phyloP scores from a whole-genome alignment of 2,329 filamentous ascomycete species.

The Fusarium sp. region DNA sequence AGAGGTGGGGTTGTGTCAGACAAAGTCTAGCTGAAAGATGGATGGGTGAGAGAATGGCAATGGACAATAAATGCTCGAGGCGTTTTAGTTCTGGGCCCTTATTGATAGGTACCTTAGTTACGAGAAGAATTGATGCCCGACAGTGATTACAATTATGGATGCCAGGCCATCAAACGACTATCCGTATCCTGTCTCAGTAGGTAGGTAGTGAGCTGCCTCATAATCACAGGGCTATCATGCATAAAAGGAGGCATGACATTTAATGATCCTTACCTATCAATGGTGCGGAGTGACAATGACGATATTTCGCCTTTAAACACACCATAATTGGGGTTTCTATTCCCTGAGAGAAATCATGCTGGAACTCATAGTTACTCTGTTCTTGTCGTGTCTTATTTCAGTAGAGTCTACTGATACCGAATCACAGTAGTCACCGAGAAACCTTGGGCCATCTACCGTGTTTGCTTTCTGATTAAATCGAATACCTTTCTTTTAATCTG shows the following conservation, averaged over 20 bases:
- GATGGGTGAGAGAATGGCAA: constrained; percentile 11
- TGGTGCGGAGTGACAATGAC: constrained; percentile 10
- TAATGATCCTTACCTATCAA: not conserved
- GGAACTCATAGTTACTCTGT: not conserved
- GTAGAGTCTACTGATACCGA: not conserved
- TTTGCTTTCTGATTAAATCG: not conserved
- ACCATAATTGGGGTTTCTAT: not conserved
- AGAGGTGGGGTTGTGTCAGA: constrained; percentile 22
- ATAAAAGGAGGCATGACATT: not conserved
- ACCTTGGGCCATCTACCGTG: not conserved
- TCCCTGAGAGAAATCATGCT: not conserved
- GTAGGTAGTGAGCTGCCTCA: not conserved
- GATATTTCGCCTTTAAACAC: not conserved
- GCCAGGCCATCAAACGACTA: not conserved
- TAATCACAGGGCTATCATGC: not conserved
- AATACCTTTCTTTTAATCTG: not conserved
- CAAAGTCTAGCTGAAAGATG: constrained; percentile 25
- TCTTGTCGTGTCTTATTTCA: not conserved
- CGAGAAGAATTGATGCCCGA: not conserved
- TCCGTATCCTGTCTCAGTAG: not conserved
- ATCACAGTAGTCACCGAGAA: not conserved
- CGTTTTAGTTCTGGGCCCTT: constrained; percentile 5
- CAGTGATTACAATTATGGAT: not conserved
- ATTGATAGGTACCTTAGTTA: too few relatives aligned
- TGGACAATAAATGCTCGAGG: not conserved